A percentile compares a stretch with the other conserved stretches of the same genome.
Conservation (phyloP, 208 protist genomes). For the Porcisia deanei region DNA sequence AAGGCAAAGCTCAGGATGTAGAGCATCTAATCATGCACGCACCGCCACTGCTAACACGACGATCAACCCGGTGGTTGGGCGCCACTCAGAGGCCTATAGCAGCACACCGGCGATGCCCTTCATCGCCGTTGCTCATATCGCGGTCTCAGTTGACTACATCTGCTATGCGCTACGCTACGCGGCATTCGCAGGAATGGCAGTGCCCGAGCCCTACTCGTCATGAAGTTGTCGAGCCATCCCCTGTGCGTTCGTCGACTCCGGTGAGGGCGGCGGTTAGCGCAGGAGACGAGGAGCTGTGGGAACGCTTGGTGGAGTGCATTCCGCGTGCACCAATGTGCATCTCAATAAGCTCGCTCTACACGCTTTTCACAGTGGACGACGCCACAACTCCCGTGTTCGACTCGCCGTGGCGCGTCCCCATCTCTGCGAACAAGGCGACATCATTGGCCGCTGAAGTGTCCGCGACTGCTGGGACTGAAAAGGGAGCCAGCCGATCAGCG, state of each 20-base stretch:
- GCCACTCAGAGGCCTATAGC: background rate
- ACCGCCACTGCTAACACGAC: background rate
- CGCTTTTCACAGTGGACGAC: conserved; percentile 1
- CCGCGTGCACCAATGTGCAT: conserved; percentile 16
- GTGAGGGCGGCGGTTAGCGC: background rate
- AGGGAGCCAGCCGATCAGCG: background rate
- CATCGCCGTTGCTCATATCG: background rate
- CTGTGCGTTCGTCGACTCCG: background rate
- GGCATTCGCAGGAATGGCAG: background rate
- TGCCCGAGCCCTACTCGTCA: background rate
- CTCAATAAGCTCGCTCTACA: background rate
- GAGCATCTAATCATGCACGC: background rate
- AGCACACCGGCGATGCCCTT: background rate
- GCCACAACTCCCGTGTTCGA: background rate
- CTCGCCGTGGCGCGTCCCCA: background rate
- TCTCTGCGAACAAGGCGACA: background rate
- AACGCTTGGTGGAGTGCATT: conserved; percentile 8
- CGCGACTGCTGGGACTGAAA: background rate
- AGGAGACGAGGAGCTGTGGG: background rate
- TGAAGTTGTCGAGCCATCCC: background rate
- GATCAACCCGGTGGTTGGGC: background rate
- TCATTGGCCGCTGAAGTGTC: background rate
- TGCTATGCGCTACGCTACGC: background rate
- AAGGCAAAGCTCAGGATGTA: background rate
- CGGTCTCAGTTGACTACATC: background rate